Percentiles rank a stretch among this genome's conserved stretches.
These are phyloP conservation scores for Ogataea paraovalis DNA, from an alignment of 805 yeast genomes.

Conservation along the genomic window DNA sequence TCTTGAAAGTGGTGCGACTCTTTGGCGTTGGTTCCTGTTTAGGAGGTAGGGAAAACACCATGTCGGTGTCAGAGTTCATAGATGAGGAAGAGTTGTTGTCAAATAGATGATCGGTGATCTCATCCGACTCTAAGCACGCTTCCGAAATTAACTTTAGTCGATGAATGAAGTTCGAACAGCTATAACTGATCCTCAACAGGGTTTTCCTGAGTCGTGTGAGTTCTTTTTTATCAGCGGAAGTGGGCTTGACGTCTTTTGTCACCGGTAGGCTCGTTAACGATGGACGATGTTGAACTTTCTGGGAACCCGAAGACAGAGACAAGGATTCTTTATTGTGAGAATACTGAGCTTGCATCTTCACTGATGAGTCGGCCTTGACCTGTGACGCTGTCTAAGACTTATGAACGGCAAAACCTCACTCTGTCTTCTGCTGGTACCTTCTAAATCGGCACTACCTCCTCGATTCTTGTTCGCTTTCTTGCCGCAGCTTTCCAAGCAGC, in stretches of 20 bases:
- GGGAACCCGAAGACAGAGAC: neutral
- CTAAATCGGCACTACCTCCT: too few species aligned
- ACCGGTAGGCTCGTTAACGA: neutral
- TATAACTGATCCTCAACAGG: conserved; percentile 37
- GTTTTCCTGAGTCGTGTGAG: conserved; percentile 15
- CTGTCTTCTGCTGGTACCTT: too few species aligned
- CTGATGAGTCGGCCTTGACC: too few species aligned
- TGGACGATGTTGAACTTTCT: neutral
- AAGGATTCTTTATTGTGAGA: neutral
- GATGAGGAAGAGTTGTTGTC: conserved; percentile 20
- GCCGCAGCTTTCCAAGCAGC: too few species aligned
- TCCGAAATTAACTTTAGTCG: conserved; percentile 43
- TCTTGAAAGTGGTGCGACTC: neutral
- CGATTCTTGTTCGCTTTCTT: too few species aligned
- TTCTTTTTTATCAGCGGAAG: conserved; percentile 3
- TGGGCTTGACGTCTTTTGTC: neutral
- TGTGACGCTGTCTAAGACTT: too few species aligned
- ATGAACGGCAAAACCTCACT: too few species aligned
- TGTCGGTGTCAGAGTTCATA: neutral
- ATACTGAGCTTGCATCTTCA: neutral
- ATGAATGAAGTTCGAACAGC: conserved; percentile 33
- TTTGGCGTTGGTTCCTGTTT: neutral
- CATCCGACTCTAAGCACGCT: conserved; percentile 46
- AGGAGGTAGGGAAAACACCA: neutral
- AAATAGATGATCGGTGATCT: conserved; percentile 47